Evolutionary conservation across 2,329 filamentous ascomycete genomes (phyloP), one percentile per base, ranked within the genome.

Genomic region (Neodidymelliopsis sp.): DNA sequence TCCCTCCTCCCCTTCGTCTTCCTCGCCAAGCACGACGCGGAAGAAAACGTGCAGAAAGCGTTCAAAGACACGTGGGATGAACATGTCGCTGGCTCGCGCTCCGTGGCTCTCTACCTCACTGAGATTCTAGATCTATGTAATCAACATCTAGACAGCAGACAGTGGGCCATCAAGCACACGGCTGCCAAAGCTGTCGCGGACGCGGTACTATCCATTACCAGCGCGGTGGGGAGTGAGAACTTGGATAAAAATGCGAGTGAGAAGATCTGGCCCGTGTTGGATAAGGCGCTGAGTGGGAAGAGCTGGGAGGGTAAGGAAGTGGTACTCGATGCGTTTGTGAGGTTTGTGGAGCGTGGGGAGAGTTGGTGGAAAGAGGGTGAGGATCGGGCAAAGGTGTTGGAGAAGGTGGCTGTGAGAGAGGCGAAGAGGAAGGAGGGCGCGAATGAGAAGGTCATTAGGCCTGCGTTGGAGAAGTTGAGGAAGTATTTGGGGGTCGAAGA

Each of bases 301-400:
- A 96, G 92, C 0, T 99, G 96, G 80, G 82, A 88, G 0, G 91
- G 91, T 16, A 99, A 99, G 69, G 91, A 97, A 73, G 86, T 85
- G 59, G 83, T 99, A 23, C 79, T 97, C 2, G 81, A 85, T 31
- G 87, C 89, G 5, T 91, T 94, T 70, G 87, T 91, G 4, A 82
- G 85, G 49, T 94, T 97, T 62, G 85, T 89, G 0, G 81, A 84
- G 62, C 84, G 86, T 54, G 83, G 83, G 0, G 81, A 80, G 56
- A 72, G 71, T 6, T 76, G 90, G 22, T 84, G 81, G 77, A 63
- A 71, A 78, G 74, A 78, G 29, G 72, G 80, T 74, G 74, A 77
- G 35, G 70, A 72, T 5, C 73, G 89, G 18, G 81, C 82, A 9
- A 79, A 82, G 7, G 81, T 87, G 60, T 85, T 92, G 76, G 73